A percentile compares a stretch with the other conserved stretches of the same genome.
Conservation (phyloP, 1,284 basidiomycete genomes). For the Fomitiporia mediterranea region DNA sequence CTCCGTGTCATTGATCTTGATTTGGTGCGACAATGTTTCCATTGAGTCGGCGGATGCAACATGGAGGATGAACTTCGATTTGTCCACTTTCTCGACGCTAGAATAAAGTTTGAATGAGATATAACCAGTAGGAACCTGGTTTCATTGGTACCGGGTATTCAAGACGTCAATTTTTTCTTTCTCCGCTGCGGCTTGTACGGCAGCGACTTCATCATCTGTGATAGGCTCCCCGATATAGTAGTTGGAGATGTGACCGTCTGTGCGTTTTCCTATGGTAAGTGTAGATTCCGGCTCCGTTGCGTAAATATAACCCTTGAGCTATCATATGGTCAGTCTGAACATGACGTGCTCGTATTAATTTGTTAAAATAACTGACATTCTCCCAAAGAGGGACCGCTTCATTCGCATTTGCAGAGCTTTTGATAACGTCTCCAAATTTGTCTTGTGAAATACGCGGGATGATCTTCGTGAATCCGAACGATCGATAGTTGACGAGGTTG, state of each 20-base stretch:
- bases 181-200: constrained; percentile 70
- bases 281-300: constrained; percentile 54
- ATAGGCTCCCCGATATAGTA: constrained; percentile 75
- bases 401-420: constrained; percentile 51
- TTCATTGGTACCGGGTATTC: constrained; percentile 87
- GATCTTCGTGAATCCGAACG: constrained; percentile 82
- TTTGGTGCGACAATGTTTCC: constrained; percentile 40
- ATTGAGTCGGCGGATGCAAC: constrained; percentile 60
- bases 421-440: constrained; percentile 60
- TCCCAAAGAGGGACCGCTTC: constrained; percentile 59
- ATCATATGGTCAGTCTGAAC: neutral
- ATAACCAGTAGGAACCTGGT: constrained; percentile 10
- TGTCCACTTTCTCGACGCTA: constrained; percentile 18
- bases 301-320: constrained; percentile 75
- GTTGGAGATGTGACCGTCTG: constrained; percentile 71
- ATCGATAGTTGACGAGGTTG: constrained; percentile 75
- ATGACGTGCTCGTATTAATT: neutral
- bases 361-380: constrained; percentile 37
- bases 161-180: constrained; percentile 65
- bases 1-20: constrained; percentile 38
- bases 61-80: constrained; percentile 57
- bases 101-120: neutral
- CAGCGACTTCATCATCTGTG: constrained; percentile 68
- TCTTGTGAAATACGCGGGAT: constrained; percentile 59
- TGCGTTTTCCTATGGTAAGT: constrained; percentile 75